Evolutionary conservation across 108 stramenopile genomes (phyloP).

Genomic region (Cyclotella baltica): DNA sequence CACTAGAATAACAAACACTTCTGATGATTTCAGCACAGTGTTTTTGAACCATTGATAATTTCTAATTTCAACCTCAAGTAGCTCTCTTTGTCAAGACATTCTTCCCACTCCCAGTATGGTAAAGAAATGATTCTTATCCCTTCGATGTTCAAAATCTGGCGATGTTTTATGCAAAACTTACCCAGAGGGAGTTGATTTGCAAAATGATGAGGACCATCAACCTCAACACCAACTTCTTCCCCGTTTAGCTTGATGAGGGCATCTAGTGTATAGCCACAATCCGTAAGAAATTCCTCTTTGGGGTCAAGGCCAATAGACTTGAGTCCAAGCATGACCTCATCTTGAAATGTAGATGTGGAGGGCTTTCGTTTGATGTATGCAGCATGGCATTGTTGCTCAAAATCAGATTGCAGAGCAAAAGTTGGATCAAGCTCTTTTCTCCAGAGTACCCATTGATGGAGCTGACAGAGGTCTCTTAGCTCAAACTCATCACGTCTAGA

Average conservation of each 20-base stretch:
- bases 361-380: not conserved
- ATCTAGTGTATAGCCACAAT: conserved; percentile 6
- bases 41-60: no score
- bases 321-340: conserved; percentile 15
- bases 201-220: conserved; percentile 43
- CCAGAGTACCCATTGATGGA: conserved; percentile 23
- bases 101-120: conserved; percentile 21
- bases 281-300: conserved; percentile 2
- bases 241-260: conserved; percentile 17
- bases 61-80: not conserved
- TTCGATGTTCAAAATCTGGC: conserved; percentile 11
- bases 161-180: not conserved
- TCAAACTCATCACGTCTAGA: not conserved
- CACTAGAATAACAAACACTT: no score
- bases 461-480: conserved; percentile 14
- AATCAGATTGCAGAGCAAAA: not conserved
- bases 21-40: no score
- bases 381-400: conserved; percentile 8
- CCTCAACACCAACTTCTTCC: conserved; percentile 28
- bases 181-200: not conserved
- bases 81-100: not conserved
- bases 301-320: conserved; percentile 13
- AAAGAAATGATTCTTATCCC: conserved; percentile 1
- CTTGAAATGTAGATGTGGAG: not conserved
- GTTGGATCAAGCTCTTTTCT: not conserved